These are phyloP conservation scores for Cercospora sesami DNA, from an alignment of 2,329 filamentous ascomycete genomes.

Conservation along the genomic window DNA sequence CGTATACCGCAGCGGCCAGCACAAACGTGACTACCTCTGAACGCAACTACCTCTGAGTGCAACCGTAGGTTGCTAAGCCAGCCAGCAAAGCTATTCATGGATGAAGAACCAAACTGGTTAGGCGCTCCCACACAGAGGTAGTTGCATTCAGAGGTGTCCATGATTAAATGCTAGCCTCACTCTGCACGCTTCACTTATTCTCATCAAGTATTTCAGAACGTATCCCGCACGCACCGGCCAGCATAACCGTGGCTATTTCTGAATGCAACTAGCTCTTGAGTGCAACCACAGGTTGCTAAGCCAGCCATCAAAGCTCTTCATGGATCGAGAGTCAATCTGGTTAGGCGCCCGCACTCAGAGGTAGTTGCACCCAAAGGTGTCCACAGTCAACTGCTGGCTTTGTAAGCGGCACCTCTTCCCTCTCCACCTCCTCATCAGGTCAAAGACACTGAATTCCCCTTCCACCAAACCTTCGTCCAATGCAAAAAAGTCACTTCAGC, in stretches of 20 bases:
- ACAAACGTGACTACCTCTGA: not conserved
- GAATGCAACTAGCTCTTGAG: not conserved
- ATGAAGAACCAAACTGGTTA: not conserved
- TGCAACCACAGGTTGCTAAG: not conserved
- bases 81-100: not conserved
- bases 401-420: not conserved
- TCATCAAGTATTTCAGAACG: not conserved
- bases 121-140: not conserved
- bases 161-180: too few relatives aligned
- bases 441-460: not conserved
- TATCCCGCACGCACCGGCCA: not conserved
- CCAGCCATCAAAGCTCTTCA: not conserved
- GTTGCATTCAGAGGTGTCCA: too few relatives aligned
- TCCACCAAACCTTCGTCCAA: not conserved
- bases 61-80: not conserved
- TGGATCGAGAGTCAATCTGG: not conserved
- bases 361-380: too few relatives aligned
- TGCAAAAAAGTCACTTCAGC: not conserved
- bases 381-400: not conserved
- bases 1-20: not conserved
- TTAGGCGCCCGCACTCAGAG: not conserved
- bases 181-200: too few relatives aligned
- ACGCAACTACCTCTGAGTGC: not conserved
- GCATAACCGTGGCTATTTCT: not conserved
- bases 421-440: not conserved